Evolutionary conservation across 2,329 filamentous ascomycete species (phyloP).

Genomic region (Teratosphaeria viscida): DNA sequence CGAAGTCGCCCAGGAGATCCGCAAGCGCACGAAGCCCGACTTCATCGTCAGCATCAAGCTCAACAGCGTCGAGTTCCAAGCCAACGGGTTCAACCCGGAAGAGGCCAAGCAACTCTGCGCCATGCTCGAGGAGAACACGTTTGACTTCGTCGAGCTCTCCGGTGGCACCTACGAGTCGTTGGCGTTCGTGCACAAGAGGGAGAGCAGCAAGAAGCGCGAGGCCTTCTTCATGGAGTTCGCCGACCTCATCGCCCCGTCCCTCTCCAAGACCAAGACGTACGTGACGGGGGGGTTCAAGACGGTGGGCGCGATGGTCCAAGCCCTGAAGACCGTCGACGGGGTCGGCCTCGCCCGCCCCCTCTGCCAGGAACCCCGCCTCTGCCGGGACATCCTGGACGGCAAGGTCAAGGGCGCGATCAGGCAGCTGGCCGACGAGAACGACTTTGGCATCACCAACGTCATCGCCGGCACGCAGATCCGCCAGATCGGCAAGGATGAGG

Average conservation of each 20-base stretch:
- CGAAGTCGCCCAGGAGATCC: constrained; percentile 31
- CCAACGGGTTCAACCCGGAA: constrained; percentile 40
- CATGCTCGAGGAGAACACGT: constrained; percentile 39
- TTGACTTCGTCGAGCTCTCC: constrained; percentile 49
- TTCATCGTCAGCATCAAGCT: constrained; percentile 48
- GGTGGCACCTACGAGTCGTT: constrained; percentile 51
- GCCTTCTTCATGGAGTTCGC: constrained; percentile 51
- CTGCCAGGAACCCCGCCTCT: constrained; percentile 41
- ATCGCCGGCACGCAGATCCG: constrained; percentile 36
- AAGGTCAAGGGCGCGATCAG: constrained; percentile 40
- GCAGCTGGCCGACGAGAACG: constrained; percentile 34
- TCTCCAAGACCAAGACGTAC: constrained; percentile 46
- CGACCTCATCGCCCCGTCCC: constrained; percentile 38
- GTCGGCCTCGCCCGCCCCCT: constrained; percentile 48
- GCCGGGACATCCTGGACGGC: constrained; percentile 36
- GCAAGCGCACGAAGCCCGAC: constrained; percentile 23
- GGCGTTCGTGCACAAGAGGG: constrained; percentile 42
- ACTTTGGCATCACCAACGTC: constrained; percentile 41
- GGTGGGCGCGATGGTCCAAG: constrained; percentile 47
- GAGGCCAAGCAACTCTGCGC: constrained; percentile 41
- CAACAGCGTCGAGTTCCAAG: constrained; percentile 48
- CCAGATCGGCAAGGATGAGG: constrained; percentile 45
- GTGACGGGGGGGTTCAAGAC: constrained; percentile 50
- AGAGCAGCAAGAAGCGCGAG: constrained; percentile 41
- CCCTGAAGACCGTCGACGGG: constrained; percentile 48